Percentiles rank a stretch among this genome's conserved stretches.
These are phyloP conservation scores for Hypoxylon fragiforme DNA, from an alignment of 495 filamentous ascomycete genomes.

Conservation along the genomic window DNA sequence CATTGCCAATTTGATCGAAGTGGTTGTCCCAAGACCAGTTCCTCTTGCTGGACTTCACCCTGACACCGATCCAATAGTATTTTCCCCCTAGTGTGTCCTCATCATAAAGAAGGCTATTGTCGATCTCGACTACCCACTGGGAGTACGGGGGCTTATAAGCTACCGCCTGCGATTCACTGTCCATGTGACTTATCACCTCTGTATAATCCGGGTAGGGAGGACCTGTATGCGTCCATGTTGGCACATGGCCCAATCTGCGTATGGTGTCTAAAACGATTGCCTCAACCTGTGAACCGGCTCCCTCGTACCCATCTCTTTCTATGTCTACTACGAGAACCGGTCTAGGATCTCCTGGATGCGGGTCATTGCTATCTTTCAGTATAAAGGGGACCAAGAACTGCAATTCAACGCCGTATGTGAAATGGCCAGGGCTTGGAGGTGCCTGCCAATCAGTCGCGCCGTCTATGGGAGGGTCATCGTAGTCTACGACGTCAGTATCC, in stretches of 20 bases:
- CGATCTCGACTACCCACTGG: slow-evolving; percentile 13
- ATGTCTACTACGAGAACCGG: not conserved
- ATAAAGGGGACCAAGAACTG: slow-evolving; percentile 20
- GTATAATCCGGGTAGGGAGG: slow-evolving; percentile 1
- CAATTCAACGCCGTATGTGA: slow-evolving; percentile 21
- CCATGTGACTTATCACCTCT: not conserved
- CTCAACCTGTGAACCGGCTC: not conserved
- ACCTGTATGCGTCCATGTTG: slow-evolving; percentile 13
- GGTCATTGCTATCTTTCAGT: not conserved
- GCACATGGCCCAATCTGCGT: not conserved
- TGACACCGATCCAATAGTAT: slow-evolving; percentile 19
- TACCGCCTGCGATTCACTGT: slow-evolving; percentile 5
- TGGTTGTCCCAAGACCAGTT: not conserved
- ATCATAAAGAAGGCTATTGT: not conserved
- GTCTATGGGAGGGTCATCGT: too few species aligned
- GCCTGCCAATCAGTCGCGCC: too few species aligned
- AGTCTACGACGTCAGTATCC: too few species aligned
- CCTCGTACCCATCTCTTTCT: not conserved
- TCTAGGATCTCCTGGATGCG: not conserved
- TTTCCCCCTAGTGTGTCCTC: not conserved
- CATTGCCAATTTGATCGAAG: slow-evolving; percentile 10
- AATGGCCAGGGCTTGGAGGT: too few species aligned
- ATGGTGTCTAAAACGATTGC: not conserved
- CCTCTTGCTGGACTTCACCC: slow-evolving; percentile 19
- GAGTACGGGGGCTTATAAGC: not conserved